These are phyloP conservation scores for Asterella californica DNA, from an alignment of 225 moss, liverwort and hornwort genomes.

Conservation along the genomic window DNA sequence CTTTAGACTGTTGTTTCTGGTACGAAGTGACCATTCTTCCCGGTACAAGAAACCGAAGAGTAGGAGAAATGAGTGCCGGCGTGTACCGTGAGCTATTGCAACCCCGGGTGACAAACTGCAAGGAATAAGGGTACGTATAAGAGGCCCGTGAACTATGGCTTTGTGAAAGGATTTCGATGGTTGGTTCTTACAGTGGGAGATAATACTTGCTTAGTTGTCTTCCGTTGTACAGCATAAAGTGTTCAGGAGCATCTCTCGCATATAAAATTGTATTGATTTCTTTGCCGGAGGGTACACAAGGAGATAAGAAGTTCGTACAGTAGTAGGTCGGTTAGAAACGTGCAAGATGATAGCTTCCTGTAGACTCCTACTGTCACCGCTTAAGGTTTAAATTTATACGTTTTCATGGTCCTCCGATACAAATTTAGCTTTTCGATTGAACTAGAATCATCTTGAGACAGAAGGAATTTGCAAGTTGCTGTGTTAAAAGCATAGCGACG, in stretches of 20 bases:
- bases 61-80: background rate
- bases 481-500: background rate
- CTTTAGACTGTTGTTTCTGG: too few species aligned
- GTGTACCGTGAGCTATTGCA: background rate
- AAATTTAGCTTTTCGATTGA: background rate
- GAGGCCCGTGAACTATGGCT: background rate
- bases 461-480: background rate
- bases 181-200: background rate
- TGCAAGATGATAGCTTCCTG: background rate
- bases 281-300: background rate
- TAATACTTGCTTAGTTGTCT: conserved; percentile 1
- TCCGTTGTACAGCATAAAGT: conserved; percentile 1
- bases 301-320: conserved; percentile 6
- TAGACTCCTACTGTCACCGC: background rate
- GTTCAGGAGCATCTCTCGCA: background rate
- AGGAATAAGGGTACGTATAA: background rate
- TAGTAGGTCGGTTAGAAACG: conserved; percentile 1
- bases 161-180: background rate
- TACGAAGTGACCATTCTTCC: background rate
- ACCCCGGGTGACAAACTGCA: background rate
- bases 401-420: background rate
- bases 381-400: background rate
- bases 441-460: background rate
- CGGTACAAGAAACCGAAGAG: background rate
- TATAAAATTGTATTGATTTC: background rate